Conservation (phyloP, 2,329 filamentous ascomycete species). For the Cordyceps fumosorosea region DNA sequence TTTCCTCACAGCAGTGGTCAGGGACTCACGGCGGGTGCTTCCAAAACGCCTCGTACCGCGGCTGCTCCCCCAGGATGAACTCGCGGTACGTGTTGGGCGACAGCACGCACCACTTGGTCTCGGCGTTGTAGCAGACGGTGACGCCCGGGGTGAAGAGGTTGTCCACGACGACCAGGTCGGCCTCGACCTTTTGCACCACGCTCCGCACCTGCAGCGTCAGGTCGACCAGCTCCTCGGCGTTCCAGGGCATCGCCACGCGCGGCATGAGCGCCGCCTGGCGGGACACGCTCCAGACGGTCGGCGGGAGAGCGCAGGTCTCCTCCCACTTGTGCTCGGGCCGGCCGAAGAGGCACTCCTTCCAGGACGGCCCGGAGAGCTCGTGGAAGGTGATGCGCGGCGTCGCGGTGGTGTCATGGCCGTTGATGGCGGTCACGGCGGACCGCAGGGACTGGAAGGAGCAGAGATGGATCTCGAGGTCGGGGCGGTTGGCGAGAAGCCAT, state of each 20-base stretch:
- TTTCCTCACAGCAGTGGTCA: background rate
- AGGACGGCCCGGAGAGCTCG: background rate
- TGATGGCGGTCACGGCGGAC: background rate
- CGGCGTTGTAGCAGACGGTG: constrained; percentile 8
- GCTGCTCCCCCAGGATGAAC: constrained; percentile 9
- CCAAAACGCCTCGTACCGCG: constrained; percentile 1
- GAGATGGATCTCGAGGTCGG: constrained; percentile 16
- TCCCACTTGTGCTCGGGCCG: constrained; percentile 3
- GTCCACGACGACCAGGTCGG: constrained; percentile 12
- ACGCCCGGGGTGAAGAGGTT: constrained; percentile 13
- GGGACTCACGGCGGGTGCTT: constrained; percentile 11
- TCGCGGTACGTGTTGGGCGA: constrained; percentile 14
- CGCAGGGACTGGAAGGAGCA: constrained; percentile 8
- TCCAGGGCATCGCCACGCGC: constrained; percentile 10
- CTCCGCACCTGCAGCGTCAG: constrained; percentile 1
- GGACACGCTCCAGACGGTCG: constrained; percentile 1
- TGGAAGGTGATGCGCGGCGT: constrained; percentile 3
- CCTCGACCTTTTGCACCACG: background rate
- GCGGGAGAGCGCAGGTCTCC: background rate
- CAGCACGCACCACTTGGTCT: constrained; percentile 10
- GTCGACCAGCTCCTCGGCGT: constrained; percentile 2
- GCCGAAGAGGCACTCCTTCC: constrained; percentile 9
- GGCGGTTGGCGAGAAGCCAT: constrained; percentile 13
- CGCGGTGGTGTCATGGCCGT: background rate
- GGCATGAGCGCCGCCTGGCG: constrained; percentile 3